These are phyloP conservation scores for Ceriops tagal DNA, from an alignment of 345 rosid genomes.

Conservation along the genomic window DNA sequence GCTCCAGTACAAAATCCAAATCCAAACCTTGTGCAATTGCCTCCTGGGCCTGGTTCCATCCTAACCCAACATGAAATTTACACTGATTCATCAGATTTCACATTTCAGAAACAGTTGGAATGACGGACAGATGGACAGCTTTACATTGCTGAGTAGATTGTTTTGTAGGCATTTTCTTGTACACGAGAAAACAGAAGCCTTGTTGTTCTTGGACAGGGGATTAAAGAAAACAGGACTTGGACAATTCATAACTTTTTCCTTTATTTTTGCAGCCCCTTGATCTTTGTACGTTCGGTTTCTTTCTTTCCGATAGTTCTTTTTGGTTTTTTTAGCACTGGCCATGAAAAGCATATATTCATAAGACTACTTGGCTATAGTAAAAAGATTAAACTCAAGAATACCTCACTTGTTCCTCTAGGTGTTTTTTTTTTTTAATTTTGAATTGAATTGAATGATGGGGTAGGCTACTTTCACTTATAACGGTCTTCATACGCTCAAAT, in stretches of 20 bases:
- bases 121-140: not conserved
- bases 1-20: constrained; percentile 20
- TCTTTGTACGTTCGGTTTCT: too few species aligned
- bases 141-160: not conserved
- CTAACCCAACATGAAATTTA: constrained; percentile 20
- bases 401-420: too few species aligned
- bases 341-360: too few species aligned
- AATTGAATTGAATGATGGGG: too few species aligned
- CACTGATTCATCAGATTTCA: constrained; percentile 13
- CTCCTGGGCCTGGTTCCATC: constrained; percentile 19
- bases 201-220: not conserved
- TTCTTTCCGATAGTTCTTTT: too few species aligned
- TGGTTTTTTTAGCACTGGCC: too few species aligned
- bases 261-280: too few species aligned
- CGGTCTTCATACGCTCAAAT: too few species aligned
- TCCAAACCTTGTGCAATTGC: constrained; percentile 15
- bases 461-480: too few species aligned
- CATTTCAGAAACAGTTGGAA: constrained; percentile 9
- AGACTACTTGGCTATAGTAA: too few species aligned
- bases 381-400: too few species aligned
- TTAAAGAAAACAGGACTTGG: not conserved
- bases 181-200: constrained; percentile 2
- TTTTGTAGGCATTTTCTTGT: not conserved
- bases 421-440: too few species aligned
- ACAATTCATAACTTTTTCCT: not conserved